phyloP scores from a whole-genome alignment of 805 yeast genomes.

The Lachancea sp. region DNA sequence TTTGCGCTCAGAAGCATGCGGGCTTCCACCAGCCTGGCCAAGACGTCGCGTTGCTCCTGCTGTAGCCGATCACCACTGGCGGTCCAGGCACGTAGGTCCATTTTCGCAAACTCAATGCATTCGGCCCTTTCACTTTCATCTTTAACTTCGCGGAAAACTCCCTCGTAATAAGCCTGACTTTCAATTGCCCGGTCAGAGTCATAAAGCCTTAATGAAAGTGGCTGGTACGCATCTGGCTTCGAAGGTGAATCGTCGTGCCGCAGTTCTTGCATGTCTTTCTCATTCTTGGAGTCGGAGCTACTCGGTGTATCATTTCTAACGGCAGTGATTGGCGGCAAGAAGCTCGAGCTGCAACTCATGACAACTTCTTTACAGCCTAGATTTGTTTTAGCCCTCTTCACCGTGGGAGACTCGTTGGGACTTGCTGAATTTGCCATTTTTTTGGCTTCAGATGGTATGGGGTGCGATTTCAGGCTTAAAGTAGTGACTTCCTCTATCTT shows the following conservation, averaged over 20 bases:
- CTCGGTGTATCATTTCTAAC: too few relatives aligned
- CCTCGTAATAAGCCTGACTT: constrained; percentile 9
- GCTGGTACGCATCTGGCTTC: constrained; percentile 9
- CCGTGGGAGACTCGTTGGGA: not conserved
- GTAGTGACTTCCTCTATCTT: not conserved
- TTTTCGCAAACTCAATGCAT: constrained; percentile 24
- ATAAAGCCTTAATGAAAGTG: not conserved
- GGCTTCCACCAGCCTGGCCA: constrained; percentile 32
- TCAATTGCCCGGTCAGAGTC: constrained; percentile 4
- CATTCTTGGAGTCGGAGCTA: too few relatives aligned
- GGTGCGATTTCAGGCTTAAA: not conserved
- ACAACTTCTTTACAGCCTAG: not conserved
- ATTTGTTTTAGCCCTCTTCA: not conserved
- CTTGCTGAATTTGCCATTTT: not conserved
- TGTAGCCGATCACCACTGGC: constrained; percentile 31
- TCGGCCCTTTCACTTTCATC: constrained; percentile 19
- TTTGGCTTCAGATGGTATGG: not conserved
- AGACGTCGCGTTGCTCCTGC: constrained; percentile 31
- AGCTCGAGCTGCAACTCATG: not conserved
- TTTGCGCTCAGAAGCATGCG: constrained; percentile 38
- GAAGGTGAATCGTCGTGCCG: not conserved
- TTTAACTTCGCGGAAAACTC: constrained; percentile 17
- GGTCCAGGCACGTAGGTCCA: constrained; percentile 35
- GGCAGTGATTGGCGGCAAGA: too few relatives aligned
- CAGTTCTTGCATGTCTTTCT: too few relatives aligned